Evolutionary conservation across 1,139 yeast species (phyloP).

Genomic region (Petasospora fabianii): DNA sequence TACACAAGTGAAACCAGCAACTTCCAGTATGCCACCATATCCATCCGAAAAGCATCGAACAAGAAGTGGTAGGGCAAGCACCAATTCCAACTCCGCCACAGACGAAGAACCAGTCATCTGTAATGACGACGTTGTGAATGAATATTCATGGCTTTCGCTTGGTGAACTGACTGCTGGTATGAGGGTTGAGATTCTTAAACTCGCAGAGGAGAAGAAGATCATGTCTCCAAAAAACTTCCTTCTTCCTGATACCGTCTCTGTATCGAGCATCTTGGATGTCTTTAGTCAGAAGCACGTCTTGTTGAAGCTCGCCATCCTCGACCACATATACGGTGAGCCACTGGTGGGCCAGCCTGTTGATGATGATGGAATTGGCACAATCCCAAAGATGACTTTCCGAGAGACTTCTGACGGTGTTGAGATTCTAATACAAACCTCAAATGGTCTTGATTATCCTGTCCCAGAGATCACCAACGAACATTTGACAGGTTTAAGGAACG

Average conservation of each 20-base stretch:
- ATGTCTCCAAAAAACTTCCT: slow-evolving; percentile 1
- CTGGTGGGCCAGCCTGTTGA: not conserved
- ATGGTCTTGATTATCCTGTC: slow-evolving; percentile 4
- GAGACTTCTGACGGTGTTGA: not conserved
- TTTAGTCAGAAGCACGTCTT: slow-evolving; percentile 1
- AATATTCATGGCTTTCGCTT: slow-evolving; percentile 2
- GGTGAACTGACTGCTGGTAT: not conserved
- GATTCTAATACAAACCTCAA: slow-evolving; percentile 5
- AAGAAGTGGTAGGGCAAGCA: not conserved
- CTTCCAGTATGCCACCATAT: too few species aligned
- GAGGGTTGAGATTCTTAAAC: not conserved
- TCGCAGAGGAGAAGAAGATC: slow-evolving; percentile 2
- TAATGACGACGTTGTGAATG: slow-evolving; percentile 1
- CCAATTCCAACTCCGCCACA: too few species aligned
- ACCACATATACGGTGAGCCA: slow-evolving; percentile 2
- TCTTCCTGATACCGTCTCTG: slow-evolving; percentile 1
- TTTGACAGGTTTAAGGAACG: slow-evolving; percentile 1
- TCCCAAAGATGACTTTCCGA: slow-evolving; percentile 7
- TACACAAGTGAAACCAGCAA: too few species aligned
- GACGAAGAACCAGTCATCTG: not conserved
- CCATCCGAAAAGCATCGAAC: too few species aligned
- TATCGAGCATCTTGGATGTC: not conserved
- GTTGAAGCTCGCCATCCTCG: slow-evolving; percentile 1
- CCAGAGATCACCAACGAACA: slow-evolving; percentile 22
- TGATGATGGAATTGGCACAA: not conserved